These are phyloP conservation scores for Cystobasidium slooffiae DNA, from an alignment of 1,284 basidiomycete species.

Conservation along the genomic window DNA sequence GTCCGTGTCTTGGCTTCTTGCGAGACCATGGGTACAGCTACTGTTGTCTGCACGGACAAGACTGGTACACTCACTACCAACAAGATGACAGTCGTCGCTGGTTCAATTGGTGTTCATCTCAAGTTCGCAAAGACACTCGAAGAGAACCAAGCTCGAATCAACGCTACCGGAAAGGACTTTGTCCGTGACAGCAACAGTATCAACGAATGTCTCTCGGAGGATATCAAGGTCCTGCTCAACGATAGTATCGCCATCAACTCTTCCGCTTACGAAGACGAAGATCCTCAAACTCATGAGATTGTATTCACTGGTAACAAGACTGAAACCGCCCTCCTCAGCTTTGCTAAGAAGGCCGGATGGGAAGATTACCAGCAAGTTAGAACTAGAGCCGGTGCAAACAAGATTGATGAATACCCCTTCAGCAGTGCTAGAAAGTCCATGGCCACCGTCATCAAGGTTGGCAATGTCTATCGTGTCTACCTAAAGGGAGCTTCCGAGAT, in stretches of 20 bases:
- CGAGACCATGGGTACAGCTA: conserved; percentile 98
- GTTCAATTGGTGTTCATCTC: conserved; percentile 87
- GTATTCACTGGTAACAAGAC: conserved; percentile 94
- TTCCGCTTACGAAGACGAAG: conserved; percentile 87
- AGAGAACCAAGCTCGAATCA: conserved; percentile 74
- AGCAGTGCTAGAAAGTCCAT: conserved; percentile 94
- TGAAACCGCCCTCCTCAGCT: conserved; percentile 87
- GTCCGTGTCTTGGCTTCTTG: conserved; percentile 94
- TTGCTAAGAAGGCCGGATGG: conserved; percentile 88
- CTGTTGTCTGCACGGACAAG: conserved; percentile 94
- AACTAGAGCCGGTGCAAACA: conserved; percentile 59
- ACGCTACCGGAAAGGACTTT: conserved; percentile 75
- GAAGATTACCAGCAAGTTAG: conserved; percentile 68
- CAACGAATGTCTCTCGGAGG: conserved; percentile 67
- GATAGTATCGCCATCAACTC: conserved; percentile 89
- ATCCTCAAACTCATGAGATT: conserved; percentile 67
- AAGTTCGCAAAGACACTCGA: conserved; percentile 85
- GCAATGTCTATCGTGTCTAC: conserved; percentile 69
- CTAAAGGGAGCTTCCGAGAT: conserved; percentile 96
- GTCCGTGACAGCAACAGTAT: conserved; percentile 78
- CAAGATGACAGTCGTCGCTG: conserved; percentile 93
- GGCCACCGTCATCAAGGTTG: conserved; percentile 80
- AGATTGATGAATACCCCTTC: conserved; percentile 93
- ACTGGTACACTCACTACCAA: conserved; percentile 78
- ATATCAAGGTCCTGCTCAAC: conserved; percentile 75